phyloP scores from a whole-genome alignment of 2,329 filamentous ascomycete species.

The Colletotrichum cuscutae region DNA sequence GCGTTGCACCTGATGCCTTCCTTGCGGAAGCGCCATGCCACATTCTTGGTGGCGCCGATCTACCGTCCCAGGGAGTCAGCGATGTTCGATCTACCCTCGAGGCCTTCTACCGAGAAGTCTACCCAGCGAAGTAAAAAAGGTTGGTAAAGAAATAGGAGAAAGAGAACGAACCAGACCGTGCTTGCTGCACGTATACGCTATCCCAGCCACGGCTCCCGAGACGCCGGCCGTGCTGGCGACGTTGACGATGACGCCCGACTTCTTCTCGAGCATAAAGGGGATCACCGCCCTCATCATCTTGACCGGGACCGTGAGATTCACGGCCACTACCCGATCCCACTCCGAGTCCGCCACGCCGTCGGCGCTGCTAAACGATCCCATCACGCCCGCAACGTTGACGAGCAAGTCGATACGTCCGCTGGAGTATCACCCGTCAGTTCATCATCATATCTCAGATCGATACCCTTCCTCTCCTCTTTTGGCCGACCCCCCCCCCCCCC shows the following conservation, averaged over 20 bases:
- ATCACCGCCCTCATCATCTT: slow-evolving; percentile 56
- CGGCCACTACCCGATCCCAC: slow-evolving; percentile 51
- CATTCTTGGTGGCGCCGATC: slow-evolving; percentile 58
- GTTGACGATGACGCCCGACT: slow-evolving; percentile 54
- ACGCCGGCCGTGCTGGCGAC: slow-evolving; percentile 48
- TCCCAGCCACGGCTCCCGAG: slow-evolving; percentile 51
- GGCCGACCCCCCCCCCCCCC: too few species aligned
- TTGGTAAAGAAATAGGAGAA: neutral
- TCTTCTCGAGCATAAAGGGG: slow-evolving; percentile 50
- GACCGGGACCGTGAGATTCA: slow-evolving; percentile 56
- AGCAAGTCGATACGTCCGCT: slow-evolving; percentile 50
- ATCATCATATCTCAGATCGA: neutral
- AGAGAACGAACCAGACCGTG: slow-evolving; percentile 49
- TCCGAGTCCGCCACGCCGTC: slow-evolving; percentile 49
- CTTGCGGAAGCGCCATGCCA: slow-evolving; percentile 56
- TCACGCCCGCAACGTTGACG: slow-evolving; percentile 56
- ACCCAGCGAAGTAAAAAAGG: too few species aligned
- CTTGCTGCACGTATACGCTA: slow-evolving; percentile 57
- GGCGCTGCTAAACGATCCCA: slow-evolving; percentile 52
- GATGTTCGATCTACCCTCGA: neutral
- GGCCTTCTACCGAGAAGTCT: neutral
- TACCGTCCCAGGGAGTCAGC: slow-evolving; percentile 29
- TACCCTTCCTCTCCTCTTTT: too few species aligned
- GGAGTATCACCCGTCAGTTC: neutral
- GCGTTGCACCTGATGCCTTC: slow-evolving; percentile 47